Evolutionary conservation across 2,329 filamentous ascomycete genomes (phyloP), one percentile per base, ranked within the genome.

Genomic region (Pestalotiopsis sp.): DNA sequence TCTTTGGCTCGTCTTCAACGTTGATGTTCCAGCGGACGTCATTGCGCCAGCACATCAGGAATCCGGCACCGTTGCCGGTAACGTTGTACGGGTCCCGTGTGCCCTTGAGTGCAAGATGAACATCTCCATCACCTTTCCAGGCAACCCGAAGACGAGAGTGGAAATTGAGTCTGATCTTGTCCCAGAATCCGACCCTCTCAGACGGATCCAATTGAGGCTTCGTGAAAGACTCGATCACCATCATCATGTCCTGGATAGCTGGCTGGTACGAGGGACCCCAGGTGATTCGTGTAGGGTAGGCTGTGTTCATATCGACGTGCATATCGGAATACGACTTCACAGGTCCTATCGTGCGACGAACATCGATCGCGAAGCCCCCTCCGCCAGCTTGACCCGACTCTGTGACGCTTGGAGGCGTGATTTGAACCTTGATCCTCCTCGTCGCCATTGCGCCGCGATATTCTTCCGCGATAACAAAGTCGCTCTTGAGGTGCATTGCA

Each of bases 211-310:
- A 86, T 71, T 95, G 95, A 7, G 95, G 94, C 78, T 99, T 99
- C 0, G 95, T 98, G 78, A 99, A 98, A 2, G 93, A 95, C 80
- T 99, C 96, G 70, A 99, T 93, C 31, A 95, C 95, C 88, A 98
- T 98, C 96, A 99, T 99, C 92, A 98, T 97, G 77, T 99, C 97
- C 79, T 99, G 96, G 63, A 99, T 95, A 1, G 95, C 95, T 36
- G 97, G 96, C 77, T 99, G 97, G 76, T 98, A 99, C 2, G 95
- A 97, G 60, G 96, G 95, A 7, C 95, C 95, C 97, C 96, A 99
- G 0, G 95, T 98, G 66, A 99, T 95, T 59, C 93, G 90, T 0
- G 96, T 99, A 2, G 97, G 93, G 69, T 95, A 89, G 66, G 91
- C 92, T 2, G 95, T 98, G 79, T 98, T 97, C 79, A 99, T 95